Evolutionary conservation across 1,284 basidiomycete genomes (phyloP).

Genomic region (Ustilago lituana): DNA sequence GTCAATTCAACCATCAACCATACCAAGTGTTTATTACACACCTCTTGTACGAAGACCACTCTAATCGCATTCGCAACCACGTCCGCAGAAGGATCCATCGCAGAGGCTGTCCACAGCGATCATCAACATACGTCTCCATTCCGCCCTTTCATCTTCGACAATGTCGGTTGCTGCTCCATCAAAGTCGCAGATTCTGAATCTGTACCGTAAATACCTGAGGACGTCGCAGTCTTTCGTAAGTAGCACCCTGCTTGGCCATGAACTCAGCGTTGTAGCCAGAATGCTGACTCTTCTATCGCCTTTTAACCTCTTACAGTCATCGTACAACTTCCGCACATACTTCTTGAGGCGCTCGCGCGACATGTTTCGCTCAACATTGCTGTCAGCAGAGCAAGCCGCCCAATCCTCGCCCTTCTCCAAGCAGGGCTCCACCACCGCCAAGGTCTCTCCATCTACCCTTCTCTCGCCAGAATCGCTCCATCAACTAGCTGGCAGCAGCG

Average conservation of each 20-base stretch:
- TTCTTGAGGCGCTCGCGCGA: conserved; percentile 65
- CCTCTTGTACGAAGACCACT: neutral
- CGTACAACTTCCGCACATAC: conserved; percentile 67
- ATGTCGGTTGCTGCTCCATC: conserved; percentile 49
- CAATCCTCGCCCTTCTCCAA: conserved; percentile 58
- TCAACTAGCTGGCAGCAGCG: conserved; percentile 12
- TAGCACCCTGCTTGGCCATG: too few species aligned
- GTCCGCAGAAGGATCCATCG: too few species aligned
- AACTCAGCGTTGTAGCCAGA: too few species aligned
- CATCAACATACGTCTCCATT: too few species aligned
- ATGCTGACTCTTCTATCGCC: neutral
- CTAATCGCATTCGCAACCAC: neutral
- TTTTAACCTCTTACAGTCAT: conserved; percentile 38
- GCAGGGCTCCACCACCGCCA: conserved; percentile 46
- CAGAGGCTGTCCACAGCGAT: too few species aligned
- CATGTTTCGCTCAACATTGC: conserved; percentile 60
- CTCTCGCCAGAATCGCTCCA: conserved; percentile 36
- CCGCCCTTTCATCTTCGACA: neutral
- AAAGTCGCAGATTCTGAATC: conserved; percentile 54
- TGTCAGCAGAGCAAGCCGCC: conserved; percentile 41
- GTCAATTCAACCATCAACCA: too few species aligned
- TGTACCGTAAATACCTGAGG: conserved; percentile 63
- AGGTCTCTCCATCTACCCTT: conserved; percentile 52
- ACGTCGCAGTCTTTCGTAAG: conserved; percentile 66
- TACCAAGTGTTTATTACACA: too few species aligned